Evolutionary conservation across 129 eudicot species (phyloP).

Genomic region (Flaveria brownii): DNA sequence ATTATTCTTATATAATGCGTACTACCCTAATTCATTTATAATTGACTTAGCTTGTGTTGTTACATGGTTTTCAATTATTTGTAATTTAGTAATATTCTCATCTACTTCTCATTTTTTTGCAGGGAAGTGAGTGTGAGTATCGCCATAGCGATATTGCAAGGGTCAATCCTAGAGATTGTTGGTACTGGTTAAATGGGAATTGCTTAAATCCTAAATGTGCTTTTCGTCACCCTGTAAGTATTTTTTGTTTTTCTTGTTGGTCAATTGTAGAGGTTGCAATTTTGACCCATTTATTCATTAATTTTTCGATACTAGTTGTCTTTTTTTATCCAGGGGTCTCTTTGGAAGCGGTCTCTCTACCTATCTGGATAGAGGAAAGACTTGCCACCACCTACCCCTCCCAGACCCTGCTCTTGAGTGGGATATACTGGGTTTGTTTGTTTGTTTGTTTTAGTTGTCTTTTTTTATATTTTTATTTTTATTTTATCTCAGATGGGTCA

Average conservation of each 20-base stretch:
- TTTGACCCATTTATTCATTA: neutral
- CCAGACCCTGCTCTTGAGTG: no score
- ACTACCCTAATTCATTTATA: neutral
- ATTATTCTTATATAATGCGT: neutral
- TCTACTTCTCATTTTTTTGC: constrained; percentile 21
- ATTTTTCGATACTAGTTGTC: no score
- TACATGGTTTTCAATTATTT: neutral
- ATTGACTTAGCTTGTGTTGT: neutral
- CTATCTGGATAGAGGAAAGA: no score
- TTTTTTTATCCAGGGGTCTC: no score
- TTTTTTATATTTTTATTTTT: no score
- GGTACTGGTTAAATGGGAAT: constrained; percentile 73
- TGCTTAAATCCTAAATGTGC: constrained; percentile 90
- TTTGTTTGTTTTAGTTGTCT: no score
- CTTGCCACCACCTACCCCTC: no score
- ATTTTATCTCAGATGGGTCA: neutral
- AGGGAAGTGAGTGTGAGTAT: constrained; percentile 97
- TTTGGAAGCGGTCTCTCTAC: no score
- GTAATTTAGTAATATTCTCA: constrained; percentile 4
- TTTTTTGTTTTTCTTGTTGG: constrained; percentile 16
- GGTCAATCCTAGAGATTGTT: constrained; percentile 89
- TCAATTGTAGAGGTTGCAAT: neutral
- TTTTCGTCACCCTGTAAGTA: constrained; percentile 94
- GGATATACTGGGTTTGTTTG: no score
- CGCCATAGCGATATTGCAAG: constrained; percentile 91